Base-by-base conservation (phyloP, 805 yeast species). In the Hanseniaspora valbyensis region DNA sequence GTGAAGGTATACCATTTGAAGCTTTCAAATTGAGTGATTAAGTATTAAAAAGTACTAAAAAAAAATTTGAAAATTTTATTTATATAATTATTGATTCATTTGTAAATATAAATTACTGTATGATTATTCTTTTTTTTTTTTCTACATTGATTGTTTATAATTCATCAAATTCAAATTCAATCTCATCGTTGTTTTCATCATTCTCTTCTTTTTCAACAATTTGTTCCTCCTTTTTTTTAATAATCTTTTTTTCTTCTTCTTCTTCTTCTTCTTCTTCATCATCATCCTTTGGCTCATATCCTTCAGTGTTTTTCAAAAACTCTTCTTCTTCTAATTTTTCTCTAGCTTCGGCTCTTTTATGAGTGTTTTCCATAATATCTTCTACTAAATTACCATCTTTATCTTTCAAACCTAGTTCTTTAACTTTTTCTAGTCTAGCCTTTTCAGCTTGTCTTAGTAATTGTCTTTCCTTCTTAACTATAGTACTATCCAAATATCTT, bases 1-100 rank as follows among this genome's bases (percentile, higher is more conserved):
- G 99, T 65, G 97, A 90, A 66, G 99, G 99, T 54, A 73, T 78
- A 57, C 78, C 89, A 5, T 92, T 85, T 63, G 80, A 76, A 56
- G 97, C 98, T n/a, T 92, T 87, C 63, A 75, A 81, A 3, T 88
- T 90, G 54, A 63, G 67, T 42, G 49, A 54, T 14, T 48, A 55
- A 13, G 8, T 19, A 26, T 2, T 21, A 6, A 25, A 14, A 25
- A 25, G 24, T 18, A 10, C 6, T n/a, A n/a, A n/a, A n/a, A n/a
- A n/a, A n/a, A n/a, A n/a, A n/a, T n/a, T n/a, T n/a, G n/a, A 40
- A 25, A n/a, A 22, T 25, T 22, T 13, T 12, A 5, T 32, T 32
- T 40, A 32, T 30, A 16, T 40, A 22, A 32, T n/a, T 39, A 30
- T 16, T 43, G 4, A 32, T 21, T 22, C 29, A 18, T 38, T 19